Evolutionary conservation across 352 stramenopile genomes (phyloP).

Genomic region (Pythium folliculosum): DNA sequence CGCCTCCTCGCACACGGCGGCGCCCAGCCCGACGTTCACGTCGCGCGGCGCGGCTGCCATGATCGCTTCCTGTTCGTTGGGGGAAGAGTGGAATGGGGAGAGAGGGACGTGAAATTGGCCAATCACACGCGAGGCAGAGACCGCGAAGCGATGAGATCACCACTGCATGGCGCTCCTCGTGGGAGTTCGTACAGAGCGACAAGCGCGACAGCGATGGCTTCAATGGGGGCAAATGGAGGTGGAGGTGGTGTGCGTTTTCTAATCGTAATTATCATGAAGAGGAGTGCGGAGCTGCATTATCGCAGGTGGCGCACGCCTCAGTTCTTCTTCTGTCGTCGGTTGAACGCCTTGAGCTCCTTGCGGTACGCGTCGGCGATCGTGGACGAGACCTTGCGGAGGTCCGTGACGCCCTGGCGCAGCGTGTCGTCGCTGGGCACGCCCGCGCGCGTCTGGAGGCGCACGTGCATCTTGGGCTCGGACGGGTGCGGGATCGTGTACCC

Average conservation of each 20-base stretch:
- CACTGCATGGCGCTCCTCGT: no score
- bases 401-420: constrained; percentile 62
- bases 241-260: neutral
- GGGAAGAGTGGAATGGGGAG: neutral
- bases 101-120: neutral
- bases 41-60: constrained; percentile 11
- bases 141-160: no score
- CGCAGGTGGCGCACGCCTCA: constrained; percentile 21
- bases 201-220: no score
- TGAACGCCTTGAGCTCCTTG: constrained; percentile 85
- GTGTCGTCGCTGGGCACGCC: constrained; percentile 69
- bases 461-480: constrained; percentile 93
- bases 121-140: no score
- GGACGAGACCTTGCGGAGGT: constrained; percentile 73
- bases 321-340: constrained; percentile 76
- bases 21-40: constrained; percentile 27
- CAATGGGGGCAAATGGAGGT: no score
- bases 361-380: constrained; percentile 74
- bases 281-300: no score
- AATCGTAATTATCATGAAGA: neutral
- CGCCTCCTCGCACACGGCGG: constrained; percentile 41
- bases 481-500: constrained; percentile 96
- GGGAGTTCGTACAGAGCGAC: no score
- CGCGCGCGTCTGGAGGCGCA: constrained; percentile 89
- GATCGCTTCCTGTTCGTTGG: neutral